Base-by-base conservation (phyloP, 208 protist species). In the Trypanosoma avium region DNA sequence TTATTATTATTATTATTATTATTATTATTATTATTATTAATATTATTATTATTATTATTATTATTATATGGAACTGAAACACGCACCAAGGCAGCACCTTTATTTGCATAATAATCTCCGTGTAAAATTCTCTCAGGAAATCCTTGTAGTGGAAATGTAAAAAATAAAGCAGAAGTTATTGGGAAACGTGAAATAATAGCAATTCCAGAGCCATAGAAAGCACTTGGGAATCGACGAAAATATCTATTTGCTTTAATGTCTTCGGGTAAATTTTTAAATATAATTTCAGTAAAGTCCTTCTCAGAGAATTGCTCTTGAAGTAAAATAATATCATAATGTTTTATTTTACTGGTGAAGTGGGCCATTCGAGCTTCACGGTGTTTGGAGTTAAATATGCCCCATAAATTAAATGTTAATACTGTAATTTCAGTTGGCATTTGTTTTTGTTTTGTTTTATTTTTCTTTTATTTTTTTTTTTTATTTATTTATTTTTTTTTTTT, bases 301-400 rank as follows among this genome's bases (percentile, higher is more conserved):
- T 67, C 58, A 6, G 80, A 82, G 68, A 95, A 95, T 73, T 92
- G 86, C 61, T 95, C 89, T 62, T 95, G 89, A 22, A 95, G 75
- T 19, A 95, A 63, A 10, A 93, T 79, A 19, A 95, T 55, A 61
- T 95, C 89, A 67, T 95, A 95, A 60, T 88, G 30, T 1, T 46
- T 49, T n/a, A 95, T 70, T 55, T 95, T 95, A 10, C 57, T 65
- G 4, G 89, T 86, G 50, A 95, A 95, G 40, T 69, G 71, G 12
- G 48, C 57, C 89, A 95, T 95, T 49, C 89, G 86, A 1, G 64
- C 81, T 40, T 73, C 50, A 15, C 84, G 84, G 62, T 88, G 71
- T 66, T 86, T 90, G 0, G 89, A 89, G 73, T 93, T 95, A 63
- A 95, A 95, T 43, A 95, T 95, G n/a, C 89, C 89, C 86, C 89